These are phyloP conservation scores for Inga laurina DNA, from an alignment of 306 rosid species.

Conservation along the genomic window DNA sequence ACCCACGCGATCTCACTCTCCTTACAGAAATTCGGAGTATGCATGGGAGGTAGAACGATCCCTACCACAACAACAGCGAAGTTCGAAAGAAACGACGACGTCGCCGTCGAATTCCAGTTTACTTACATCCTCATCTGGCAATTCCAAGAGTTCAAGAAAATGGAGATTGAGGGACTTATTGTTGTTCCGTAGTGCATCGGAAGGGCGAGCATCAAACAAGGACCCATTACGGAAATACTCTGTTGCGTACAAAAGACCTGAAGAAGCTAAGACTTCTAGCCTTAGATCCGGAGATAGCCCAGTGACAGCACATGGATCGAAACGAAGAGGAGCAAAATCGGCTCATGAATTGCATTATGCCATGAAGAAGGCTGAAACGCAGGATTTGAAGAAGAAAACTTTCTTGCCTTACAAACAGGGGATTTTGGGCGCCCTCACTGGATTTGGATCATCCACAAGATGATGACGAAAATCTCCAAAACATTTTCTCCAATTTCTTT, in stretches of 20 bases:
- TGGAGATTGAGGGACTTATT: slow-evolving; percentile 80
- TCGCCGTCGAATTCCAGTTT: not conserved
- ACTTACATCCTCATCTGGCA: slow-evolving; percentile 12
- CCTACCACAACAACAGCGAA: slow-evolving; percentile 24
- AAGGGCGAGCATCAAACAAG: slow-evolving; percentile 73
- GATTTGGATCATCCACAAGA: slow-evolving; percentile 55
- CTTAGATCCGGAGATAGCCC: slow-evolving; percentile 46
- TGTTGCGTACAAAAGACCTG: slow-evolving; percentile 42
- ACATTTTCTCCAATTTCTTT: slow-evolving; percentile 9
- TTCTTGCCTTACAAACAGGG: slow-evolving; percentile 90
- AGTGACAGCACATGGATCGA: slow-evolving; percentile 23
- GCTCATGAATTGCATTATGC: slow-evolving; percentile 77
- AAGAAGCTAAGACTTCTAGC: slow-evolving; percentile 57
- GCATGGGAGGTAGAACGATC: slow-evolving; percentile 50
- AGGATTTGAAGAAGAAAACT: slow-evolving; percentile 82
- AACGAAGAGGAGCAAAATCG: slow-evolving; percentile 51
- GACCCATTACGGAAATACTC: slow-evolving; percentile 62
- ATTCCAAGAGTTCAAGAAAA: slow-evolving; percentile 52
- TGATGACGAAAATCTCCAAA: not conserved
- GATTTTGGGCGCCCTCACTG: slow-evolving; percentile 72
- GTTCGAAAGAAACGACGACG: slow-evolving; percentile 22
- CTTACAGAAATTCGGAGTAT: slow-evolving; percentile 53
- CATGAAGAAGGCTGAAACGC: slow-evolving; percentile 66
- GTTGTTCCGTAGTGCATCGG: slow-evolving; percentile 86
- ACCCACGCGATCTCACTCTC: slow-evolving; percentile 74